Conservation (phyloP, 768 basidiomycete species). For the Rhizopogon vesiculosus region DNA sequence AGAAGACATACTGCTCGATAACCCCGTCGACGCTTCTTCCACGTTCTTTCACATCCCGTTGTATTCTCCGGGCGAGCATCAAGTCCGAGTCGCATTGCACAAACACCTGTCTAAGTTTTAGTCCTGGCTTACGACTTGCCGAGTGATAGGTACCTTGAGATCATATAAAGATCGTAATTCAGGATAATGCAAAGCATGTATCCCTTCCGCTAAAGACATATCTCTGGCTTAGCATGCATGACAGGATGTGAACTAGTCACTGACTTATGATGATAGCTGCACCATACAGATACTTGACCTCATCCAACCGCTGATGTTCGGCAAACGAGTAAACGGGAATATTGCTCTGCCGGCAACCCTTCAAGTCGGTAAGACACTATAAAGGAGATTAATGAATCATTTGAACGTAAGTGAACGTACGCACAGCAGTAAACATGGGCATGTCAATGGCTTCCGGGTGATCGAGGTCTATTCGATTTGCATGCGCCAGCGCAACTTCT, state of each 20-base stretch:
- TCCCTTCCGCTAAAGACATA: slow-evolving; percentile 68
- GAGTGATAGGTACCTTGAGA: slow-evolving; percentile 59
- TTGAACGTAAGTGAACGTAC: slow-evolving; percentile 19
- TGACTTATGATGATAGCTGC: slow-evolving; percentile 86
- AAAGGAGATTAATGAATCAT: neutral
- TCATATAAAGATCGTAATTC: slow-evolving; percentile 80
- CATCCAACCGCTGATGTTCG: slow-evolving; percentile 76
- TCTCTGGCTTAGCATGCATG: neutral
- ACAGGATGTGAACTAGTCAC: slow-evolving; percentile 4
- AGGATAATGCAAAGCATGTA: slow-evolving; percentile 84
- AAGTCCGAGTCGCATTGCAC: slow-evolving; percentile 94
- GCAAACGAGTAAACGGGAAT: slow-evolving; percentile 95
- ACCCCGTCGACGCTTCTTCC: slow-evolving; percentile 83
- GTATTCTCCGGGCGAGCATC: slow-evolving; percentile 92
- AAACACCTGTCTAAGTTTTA: slow-evolving; percentile 50
- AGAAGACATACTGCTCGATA: slow-evolving; percentile 68
- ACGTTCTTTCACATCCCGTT: slow-evolving; percentile 84
- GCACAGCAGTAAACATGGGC: slow-evolving; percentile 73
- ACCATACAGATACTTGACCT: slow-evolving; percentile 88
- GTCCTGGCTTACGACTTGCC: neutral
- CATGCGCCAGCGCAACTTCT: slow-evolving; percentile 79
- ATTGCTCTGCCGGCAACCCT: slow-evolving; percentile 76
- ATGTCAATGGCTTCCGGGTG: slow-evolving; percentile 93
- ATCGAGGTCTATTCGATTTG: slow-evolving; percentile 81
- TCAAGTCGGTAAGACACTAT: slow-evolving; percentile 84